Base-by-base conservation (phyloP, 2,329 filamentous ascomycete species). In the Rhinocladiella similis region DNA sequence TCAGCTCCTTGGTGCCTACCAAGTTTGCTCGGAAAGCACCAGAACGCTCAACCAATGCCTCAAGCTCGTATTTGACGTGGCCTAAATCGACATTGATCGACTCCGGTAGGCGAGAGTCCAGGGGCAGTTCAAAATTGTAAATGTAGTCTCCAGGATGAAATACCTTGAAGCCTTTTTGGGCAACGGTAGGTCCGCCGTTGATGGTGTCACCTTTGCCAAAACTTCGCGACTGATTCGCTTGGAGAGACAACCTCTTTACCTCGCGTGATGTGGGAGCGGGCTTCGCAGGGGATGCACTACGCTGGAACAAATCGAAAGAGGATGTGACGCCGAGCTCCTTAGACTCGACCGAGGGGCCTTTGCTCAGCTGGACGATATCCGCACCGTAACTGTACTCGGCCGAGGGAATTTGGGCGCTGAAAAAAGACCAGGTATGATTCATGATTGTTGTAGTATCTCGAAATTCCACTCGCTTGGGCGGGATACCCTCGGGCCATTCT, bases 401-500 rank as follows among this genome's bases (percentile, higher is more conserved):
- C 59, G 77, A 75, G 59, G 79, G 75, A 61, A 85, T 83, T 61
- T 84, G 81, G 61, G 69, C 59, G 78, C 97, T 95, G 79, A 97
- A 99, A 70, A 97, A 97, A 0, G 88, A 93, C 74, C 91, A 86
- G 16, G 86, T 93, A 68, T 97, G 92, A 39, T 89, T 93, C 73
- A 95, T 87, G 57, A 97, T 80, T 3, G 86, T 90, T 64, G 94
- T 89, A 61, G 90, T 89, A 69, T 97, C 91, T 66, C 85, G 88
- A 51, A 90, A 85, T 39, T 96, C 89, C 1, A 87, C 82, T 72
- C 96, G 96, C 55, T 87, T 82, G 0, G 92, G 91, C 2, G 94
- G 93, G 27, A 97, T 94, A 83, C 85, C 91, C 76, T 97, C 94
- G 14, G 94, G 93, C 94, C 94, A 99, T 69, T 96, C 91, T 1